These are phyloP conservation scores for Hypoxylon sp. DNA, from an alignment of 2,329 filamentous ascomycete genomes.

Conservation along the genomic window DNA sequence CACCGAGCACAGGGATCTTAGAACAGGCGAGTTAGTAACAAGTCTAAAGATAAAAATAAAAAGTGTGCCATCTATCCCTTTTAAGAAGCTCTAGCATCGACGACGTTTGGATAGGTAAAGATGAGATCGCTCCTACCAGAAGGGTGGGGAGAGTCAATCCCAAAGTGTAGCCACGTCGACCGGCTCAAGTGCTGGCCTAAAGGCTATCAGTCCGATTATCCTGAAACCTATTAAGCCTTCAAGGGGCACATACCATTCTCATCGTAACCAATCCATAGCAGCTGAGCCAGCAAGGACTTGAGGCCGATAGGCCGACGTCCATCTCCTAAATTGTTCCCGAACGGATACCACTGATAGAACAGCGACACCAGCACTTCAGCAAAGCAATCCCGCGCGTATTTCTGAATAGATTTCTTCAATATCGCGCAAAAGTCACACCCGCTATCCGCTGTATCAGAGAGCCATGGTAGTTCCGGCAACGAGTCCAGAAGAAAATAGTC, in stretches of 20 bases:
- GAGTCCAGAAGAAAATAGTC: constrained; percentile 15
- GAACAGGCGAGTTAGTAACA: not conserved
- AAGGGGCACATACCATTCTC: constrained; percentile 9
- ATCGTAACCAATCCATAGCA: constrained; percentile 16
- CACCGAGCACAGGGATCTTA: constrained; percentile 13
- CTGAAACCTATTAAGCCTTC: no score
- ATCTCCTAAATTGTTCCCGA: not conserved
- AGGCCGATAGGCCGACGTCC: not conserved
- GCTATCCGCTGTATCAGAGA: constrained; percentile 6
- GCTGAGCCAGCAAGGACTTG: constrained; percentile 3
- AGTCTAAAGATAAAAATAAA: no score
- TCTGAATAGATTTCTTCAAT: constrained; percentile 14
- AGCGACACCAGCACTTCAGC: not conserved
- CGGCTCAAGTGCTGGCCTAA: constrained; percentile 15
- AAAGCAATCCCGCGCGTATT: not conserved
- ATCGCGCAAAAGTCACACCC: constrained; percentile 15
- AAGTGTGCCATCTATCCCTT: no score
- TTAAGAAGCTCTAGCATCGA: not conserved
- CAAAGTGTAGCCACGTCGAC: constrained; percentile 22
- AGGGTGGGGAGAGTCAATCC: constrained; percentile 23
- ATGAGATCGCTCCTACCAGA: constrained; percentile 3
- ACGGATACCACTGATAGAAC: constrained; percentile 2
- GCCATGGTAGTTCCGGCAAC: constrained; percentile 7
- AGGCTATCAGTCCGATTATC: not conserved
- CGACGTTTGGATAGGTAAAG: not conserved